A percentile compares a stretch with the other conserved stretches of the same genome.
These are phyloP conservation scores for Pseudozyma hubeiensis DNA, from an alignment of 1,284 basidiomycete genomes.

Conservation along the genomic window DNA sequence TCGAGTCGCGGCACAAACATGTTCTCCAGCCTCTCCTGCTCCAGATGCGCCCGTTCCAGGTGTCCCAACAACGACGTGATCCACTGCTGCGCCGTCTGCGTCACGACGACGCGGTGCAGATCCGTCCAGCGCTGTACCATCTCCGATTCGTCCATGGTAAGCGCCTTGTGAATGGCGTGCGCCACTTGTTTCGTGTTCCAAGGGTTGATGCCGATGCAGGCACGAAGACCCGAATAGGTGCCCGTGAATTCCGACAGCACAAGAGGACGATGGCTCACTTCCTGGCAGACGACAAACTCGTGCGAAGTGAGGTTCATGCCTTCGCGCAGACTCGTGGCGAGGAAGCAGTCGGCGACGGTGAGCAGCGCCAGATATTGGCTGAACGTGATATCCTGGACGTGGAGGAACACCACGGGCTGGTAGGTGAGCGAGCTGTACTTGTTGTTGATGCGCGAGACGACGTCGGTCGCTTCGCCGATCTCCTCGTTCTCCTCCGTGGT, in stretches of 20 bases:
- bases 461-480: conserved; percentile 79
- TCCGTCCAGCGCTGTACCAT: conserved; percentile 83
- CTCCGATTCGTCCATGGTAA: conserved; percentile 82
- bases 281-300: conserved; percentile 79
- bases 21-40: conserved; percentile 60
- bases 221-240: conserved; percentile 84
- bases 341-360: conserved; percentile 85
- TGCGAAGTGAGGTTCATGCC: conserved; percentile 87
- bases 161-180: conserved; percentile 78
- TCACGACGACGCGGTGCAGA: conserved; percentile 84
- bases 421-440: conserved; percentile 84
- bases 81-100: conserved; percentile 86
- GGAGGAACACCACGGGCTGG: conserved; percentile 87
- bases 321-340: conserved; percentile 84
- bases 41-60: conserved; percentile 63
- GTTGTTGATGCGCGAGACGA: conserved; percentile 84
- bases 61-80: conserved; percentile 78
- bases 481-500: conserved; percentile 82
- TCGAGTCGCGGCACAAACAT: conserved; percentile 65
- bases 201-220: conserved; percentile 85
- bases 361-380: conserved; percentile 85
- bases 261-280: conserved; percentile 76
- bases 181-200: conserved; percentile 71
- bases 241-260: conserved; percentile 83
- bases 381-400: conserved; percentile 87